Evolutionary conservation across 495 filamentous ascomycete genomes (phyloP), one percentile per base, ranked within the genome.

Genomic region (Glarea lozoyensis): DNA sequence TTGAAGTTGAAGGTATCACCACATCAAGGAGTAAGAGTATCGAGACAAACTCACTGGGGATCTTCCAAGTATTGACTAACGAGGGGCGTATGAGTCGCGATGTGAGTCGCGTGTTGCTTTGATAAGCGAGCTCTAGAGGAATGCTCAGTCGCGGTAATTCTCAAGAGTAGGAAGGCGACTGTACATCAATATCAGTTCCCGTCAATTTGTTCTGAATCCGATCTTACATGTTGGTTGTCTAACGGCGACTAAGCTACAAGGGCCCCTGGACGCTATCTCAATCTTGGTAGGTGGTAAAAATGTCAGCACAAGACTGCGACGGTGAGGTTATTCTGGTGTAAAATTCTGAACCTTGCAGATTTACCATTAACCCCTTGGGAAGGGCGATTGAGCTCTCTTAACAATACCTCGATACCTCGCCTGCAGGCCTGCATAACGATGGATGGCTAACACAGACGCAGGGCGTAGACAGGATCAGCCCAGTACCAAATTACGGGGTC

Each of bases 341-440:
- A 29, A 7, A 29, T 15, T 35, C 5, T 21, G 35, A 37, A 21
- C 35, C 35, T 37, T 37, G 35, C 35, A 37, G 35, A 37, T 9
- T 5, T 21, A 16, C 17, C 35, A 21, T 6, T 6, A 4, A 6
- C 9, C 35, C 35, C 35, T 35, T 37, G 18, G 35, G 7, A 16
- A 37, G 35, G 35, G 35, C 35, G 35, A 19, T 3, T 20, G 3
- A 4, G 22, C 5, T 10, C 16, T n/a, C 16, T 21, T 20, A 7
- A 37, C 18, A 35, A 37, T 21, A 37, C 6, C 15, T 37, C 16
- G 35, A 16, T n/a, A 9, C 53, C 64, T 16, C 9, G 10, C 52
- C 64, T 1, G 54, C 10, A 61, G 57, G 30, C 39, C 22, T 30
- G 19, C 23, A 41, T 29, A 3, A 4, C 21, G 13, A 41, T 19